These are phyloP conservation scores for Saxophila tyrrhenica DNA, from an alignment of 495 filamentous ascomycete species.

Conservation along the genomic window DNA sequence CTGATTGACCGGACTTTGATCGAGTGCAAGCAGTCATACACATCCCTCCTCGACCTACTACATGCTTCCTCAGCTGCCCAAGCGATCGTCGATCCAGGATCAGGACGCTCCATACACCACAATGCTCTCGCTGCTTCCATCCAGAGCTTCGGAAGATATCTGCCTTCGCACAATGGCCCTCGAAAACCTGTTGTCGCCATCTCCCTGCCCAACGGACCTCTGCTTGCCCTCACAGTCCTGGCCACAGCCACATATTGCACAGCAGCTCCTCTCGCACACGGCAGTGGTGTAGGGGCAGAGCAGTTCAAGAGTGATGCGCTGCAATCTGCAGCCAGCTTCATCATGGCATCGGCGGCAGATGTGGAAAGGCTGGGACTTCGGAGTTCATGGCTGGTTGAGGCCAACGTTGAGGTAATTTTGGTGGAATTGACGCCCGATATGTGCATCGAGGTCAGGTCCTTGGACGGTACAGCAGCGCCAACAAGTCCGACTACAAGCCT, in stretches of 20 bases:
- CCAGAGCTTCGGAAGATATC: background rate
- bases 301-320: conserved; percentile 15
- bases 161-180: background rate
- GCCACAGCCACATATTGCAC: conserved; percentile 27
- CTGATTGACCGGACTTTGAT: background rate
- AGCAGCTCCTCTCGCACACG: conserved; percentile 28
- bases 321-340: conserved; percentile 4
- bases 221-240: conserved; percentile 26
- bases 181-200: conserved; percentile 29
- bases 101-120: background rate
- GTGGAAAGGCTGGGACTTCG: conserved; percentile 4
- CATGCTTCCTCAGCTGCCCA: background rate
- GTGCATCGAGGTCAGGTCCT: background rate
- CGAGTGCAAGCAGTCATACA: background rate
- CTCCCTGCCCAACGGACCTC: conserved; percentile 28
- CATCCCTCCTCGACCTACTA: background rate
- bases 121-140: background rate
- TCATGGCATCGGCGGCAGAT: conserved; percentile 6
- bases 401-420: conserved; percentile 5
- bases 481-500: background rate
- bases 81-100: conserved; percentile 4
- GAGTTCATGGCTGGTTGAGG: conserved; percentile 1
- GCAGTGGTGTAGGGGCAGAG: conserved; percentile 21
- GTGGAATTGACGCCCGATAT: conserved; percentile 3
- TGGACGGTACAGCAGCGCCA: background rate